Base-by-base conservation (phyloP, 2,329 filamentous ascomycete species). In the Calonectria hawksworthii region DNA sequence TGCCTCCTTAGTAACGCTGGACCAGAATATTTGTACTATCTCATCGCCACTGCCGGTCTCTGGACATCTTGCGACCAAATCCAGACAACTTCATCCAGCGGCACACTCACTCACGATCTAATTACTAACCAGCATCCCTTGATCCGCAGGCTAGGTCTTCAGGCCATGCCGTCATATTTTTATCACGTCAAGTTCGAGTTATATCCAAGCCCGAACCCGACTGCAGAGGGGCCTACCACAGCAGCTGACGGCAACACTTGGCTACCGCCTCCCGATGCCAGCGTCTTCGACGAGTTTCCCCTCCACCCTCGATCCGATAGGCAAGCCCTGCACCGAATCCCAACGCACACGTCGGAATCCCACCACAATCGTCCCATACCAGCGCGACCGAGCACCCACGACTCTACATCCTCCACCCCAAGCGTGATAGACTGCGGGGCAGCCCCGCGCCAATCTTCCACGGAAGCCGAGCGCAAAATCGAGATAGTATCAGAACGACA, bases 151-250 rank as follows among this genome's bases (percentile, higher is more conserved):
- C 67, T 63, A 23, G 36, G 72, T 26, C 61, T 38, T 38, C 74
- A 82, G 83, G 86, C 82, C 86, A 92, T 92, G 91, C 89, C 89
- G 86, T 88, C 89, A 36, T 93, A 92, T 82, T 91, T 90, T 77
- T 93, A 93, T 80, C 92, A 93, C 79, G 81, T 94, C n/a, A 92
- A 90, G 78, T 89, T 94, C 80, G 92, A 94, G 85, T 87, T 93
- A 52, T 93, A 93, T 82, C 84, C 87, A 54, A 88, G 85, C 75
- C 83, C 87, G 61, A 83, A 86, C 66, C 86, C 87, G 5, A 30
- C 77, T 61, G 69, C 75, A 54, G 65, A 68, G 50, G 69, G 65
- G 65, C 65, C 71, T 18, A 66, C 61, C 23, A 73, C 72, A 32
- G 74, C 68, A 73, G 70, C 30, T 16, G 72, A 68, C 44, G 74